A percentile compares a stretch with the other conserved stretches of the same genome.
phyloP scores from a whole-genome alignment of 139 green algal genomes.

The Chlorella sp. region DNA sequence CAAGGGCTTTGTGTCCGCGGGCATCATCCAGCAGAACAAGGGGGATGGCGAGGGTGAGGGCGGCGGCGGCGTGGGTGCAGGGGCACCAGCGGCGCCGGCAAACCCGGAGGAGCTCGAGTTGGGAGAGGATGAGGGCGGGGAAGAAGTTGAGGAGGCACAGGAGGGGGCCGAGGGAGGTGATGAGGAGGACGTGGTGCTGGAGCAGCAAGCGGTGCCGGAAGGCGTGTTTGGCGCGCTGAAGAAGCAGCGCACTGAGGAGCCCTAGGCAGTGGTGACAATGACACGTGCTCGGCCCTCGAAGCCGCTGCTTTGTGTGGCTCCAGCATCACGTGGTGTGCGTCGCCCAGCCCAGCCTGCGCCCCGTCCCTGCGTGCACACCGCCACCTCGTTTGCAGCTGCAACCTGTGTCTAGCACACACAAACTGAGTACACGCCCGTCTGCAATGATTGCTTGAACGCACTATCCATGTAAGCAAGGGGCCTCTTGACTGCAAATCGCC shows the following conservation, averaged over 20 bases:
- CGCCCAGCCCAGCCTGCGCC: too few relatives aligned
- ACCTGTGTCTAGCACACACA: too few relatives aligned
- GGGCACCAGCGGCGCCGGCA: conserved; percentile 18
- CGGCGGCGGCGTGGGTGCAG: conserved; percentile 16
- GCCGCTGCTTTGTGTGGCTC: too few relatives aligned
- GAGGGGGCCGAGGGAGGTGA: conserved; percentile 54
- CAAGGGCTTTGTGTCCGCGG: conserved; percentile 85
- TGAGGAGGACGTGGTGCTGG: conserved; percentile 62
- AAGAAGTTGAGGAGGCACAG: conserved; percentile 53
- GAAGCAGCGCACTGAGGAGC: conserved; percentile 17
- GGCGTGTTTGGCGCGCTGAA: conserved; percentile 78
- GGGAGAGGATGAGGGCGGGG: conserved; percentile 69
- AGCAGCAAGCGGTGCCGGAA: conserved; percentile 82
- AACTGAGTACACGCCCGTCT: too few relatives aligned
- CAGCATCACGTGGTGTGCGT: too few relatives aligned
- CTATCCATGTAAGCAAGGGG: too few relatives aligned
- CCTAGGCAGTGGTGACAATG: too few relatives aligned
- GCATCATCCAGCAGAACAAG: conserved; percentile 72
- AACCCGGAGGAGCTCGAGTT: conserved; percentile 97
- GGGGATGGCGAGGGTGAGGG: background rate
- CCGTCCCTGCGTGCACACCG: too few relatives aligned
- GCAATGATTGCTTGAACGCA: too few relatives aligned
- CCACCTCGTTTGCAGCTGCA: too few relatives aligned
- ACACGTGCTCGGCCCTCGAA: too few relatives aligned
- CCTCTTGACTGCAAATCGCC: too few relatives aligned